phyloP scores from a whole-genome alignment of 495 filamentous ascomycete species.

The Parathielavia appendiculata region DNA sequence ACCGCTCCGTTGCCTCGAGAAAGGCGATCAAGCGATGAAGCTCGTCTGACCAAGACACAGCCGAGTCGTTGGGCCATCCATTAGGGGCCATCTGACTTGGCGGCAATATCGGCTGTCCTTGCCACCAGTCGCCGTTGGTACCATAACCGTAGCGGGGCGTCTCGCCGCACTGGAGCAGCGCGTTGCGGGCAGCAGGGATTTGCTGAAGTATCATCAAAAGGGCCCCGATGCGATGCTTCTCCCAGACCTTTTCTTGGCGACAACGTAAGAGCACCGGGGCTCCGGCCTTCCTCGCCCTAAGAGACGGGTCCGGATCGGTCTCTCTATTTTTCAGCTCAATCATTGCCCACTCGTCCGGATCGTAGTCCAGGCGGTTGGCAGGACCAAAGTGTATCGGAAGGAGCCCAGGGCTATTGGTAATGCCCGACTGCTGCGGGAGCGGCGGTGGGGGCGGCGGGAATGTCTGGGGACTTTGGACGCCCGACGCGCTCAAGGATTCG shows the following conservation, averaged over 20 bases:
- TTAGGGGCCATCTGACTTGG: constrained; percentile 54
- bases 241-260: constrained; percentile 25
- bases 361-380: constrained; percentile 67
- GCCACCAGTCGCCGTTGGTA: constrained; percentile 77
- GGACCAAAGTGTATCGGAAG: constrained; percentile 55
- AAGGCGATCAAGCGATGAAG: constrained; percentile 83
- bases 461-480: constrained; percentile 22
- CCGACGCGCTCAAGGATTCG: constrained; percentile 20
- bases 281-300: constrained; percentile 53
- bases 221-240: constrained; percentile 56
- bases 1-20: constrained; percentile 67
- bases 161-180: constrained; percentile 54
- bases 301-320: constrained; percentile 33
- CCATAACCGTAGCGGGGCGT: constrained; percentile 57
- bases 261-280: constrained; percentile 70
- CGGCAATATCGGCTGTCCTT: constrained; percentile 57
- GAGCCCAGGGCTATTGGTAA: constrained; percentile 32
- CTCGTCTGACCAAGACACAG: constrained; percentile 46
- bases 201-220: constrained; percentile 75
- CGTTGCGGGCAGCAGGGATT: constrained; percentile 75
- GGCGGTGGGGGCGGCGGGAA: constrained; percentile 36
- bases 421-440: constrained; percentile 43
- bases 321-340: constrained; percentile 37
- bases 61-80: constrained; percentile 29
- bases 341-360: constrained; percentile 73